phyloP scores from a whole-genome alignment of 179 eudicot species.

The Amaranthus tricolor region DNA sequence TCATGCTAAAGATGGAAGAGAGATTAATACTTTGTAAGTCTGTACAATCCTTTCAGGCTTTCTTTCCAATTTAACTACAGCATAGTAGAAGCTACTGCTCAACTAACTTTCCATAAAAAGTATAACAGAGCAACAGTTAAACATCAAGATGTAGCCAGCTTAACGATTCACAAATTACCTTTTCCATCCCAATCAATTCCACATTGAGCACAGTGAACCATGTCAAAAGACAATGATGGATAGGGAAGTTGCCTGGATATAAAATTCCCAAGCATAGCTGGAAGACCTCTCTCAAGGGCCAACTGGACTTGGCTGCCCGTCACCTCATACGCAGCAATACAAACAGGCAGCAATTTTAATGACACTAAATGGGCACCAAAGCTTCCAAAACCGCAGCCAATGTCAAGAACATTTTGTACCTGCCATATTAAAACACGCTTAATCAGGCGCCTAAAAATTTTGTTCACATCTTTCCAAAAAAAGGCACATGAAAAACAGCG shows the following conservation, averaged over 20 bases:
- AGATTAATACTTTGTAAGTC: neutral
- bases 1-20: neutral
- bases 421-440: conserved; percentile 22
- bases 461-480: neutral
- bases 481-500: too few species aligned
- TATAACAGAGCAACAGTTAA: neutral
- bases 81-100: neutral
- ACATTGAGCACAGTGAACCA: conserved; percentile 99
- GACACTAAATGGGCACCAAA: conserved; percentile 93
- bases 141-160: neutral
- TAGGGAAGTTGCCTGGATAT: conserved; percentile 86
- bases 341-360: conserved; percentile 67
- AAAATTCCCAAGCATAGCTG: conserved; percentile 86
- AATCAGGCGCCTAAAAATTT: conserved; percentile 3
- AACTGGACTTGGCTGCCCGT: conserved; percentile 96
- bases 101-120: neutral
- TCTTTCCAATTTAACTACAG: neutral
- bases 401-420: conserved; percentile 80
- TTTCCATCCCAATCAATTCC: conserved; percentile 90
- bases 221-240: conserved; percentile 90
- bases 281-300: conserved; percentile 98
- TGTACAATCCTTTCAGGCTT: neutral
- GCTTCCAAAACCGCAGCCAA: conserved; percentile 99
- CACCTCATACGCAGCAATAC: conserved; percentile 87
- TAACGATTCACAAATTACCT: conserved; percentile 41